These are phyloP conservation scores for Pulveroboletus sp. DNA, from an alignment of 1,284 basidiomycete genomes.

Conservation along the genomic window DNA sequence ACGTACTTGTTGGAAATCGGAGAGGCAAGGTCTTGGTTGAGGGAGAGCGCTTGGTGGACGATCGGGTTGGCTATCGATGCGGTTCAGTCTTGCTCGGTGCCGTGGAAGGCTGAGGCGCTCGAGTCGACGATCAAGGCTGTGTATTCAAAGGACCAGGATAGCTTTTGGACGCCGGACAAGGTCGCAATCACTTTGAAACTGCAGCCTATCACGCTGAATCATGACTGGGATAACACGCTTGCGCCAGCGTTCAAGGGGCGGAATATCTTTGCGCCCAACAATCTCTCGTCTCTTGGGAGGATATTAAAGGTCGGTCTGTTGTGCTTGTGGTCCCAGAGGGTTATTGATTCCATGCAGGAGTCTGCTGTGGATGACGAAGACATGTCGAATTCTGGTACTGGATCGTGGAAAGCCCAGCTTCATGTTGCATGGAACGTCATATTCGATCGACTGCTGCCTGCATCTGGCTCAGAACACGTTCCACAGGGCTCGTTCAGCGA, in stretches of 20 bases:
- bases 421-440: slow-evolving; percentile 93
- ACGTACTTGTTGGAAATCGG: slow-evolving; percentile 70
- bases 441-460: slow-evolving; percentile 72
- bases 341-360: slow-evolving; percentile 45
- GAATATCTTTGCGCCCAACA: slow-evolving; percentile 66
- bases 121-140: slow-evolving; percentile 52
- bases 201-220: slow-evolving; percentile 57
- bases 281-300: slow-evolving; percentile 73
- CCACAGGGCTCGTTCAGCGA: slow-evolving; percentile 79
- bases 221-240: slow-evolving; percentile 71
- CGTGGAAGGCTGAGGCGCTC: slow-evolving; percentile 76
- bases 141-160: slow-evolving; percentile 37
- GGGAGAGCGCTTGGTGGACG: slow-evolving; percentile 91
- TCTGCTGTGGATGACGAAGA: slow-evolving; percentile 58
- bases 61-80: slow-evolving; percentile 65
- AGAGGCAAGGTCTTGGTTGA: slow-evolving; percentile 87
- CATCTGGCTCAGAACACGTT: slow-evolving; percentile 38
- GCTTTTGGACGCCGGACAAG: slow-evolving; percentile 84
- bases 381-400: slow-evolving; percentile 45
- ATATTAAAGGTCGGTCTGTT: slow-evolving; percentile 68
- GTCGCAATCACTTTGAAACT: slow-evolving; percentile 79
- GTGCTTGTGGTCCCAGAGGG: not conserved
- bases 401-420: slow-evolving; percentile 86
- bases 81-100: slow-evolving; percentile 55
- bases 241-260: slow-evolving; percentile 77